Evolutionary conservation across 2,329 filamentous ascomycete genomes (phyloP).

Genomic region (Hypoxylon rubiginosum): DNA sequence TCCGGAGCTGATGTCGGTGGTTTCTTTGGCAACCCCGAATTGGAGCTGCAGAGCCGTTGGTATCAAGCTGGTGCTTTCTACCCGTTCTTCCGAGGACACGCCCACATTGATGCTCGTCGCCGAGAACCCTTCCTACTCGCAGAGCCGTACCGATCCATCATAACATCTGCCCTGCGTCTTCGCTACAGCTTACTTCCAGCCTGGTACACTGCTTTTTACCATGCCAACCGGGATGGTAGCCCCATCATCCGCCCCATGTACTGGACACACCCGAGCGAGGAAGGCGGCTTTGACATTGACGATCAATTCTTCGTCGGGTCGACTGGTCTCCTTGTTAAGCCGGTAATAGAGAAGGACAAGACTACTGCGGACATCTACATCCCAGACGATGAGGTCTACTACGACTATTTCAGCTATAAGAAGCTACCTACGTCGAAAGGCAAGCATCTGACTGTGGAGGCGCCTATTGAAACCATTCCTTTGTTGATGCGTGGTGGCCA

Average conservation of each 20-base stretch:
- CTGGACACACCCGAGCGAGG: constrained; percentile 89
- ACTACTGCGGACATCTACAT: constrained; percentile 84
- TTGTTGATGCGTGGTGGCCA: constrained; percentile 94
- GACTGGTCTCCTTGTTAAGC: constrained; percentile 93
- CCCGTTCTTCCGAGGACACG: constrained; percentile 97
- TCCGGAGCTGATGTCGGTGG: constrained; percentile 95
- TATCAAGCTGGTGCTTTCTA: constrained; percentile 98
- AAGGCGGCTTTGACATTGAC: constrained; percentile 88
- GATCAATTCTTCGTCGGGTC: constrained; percentile 93
- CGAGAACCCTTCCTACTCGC: constrained; percentile 92
- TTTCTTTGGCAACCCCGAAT: constrained; percentile 97
- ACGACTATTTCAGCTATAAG: constrained; percentile 93
- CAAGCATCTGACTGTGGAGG: constrained; percentile 76
- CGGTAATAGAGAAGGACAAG: constrained; percentile 83
- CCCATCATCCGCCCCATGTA: constrained; percentile 94
- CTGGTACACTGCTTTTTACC: constrained; percentile 98
- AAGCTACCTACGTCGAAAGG: constrained; percentile 77
- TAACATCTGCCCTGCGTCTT: constrained; percentile 87
- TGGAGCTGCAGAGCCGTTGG: constrained; percentile 92
- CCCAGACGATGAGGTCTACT: constrained; percentile 90
- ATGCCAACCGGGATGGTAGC: constrained; percentile 83
- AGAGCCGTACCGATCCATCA: constrained; percentile 87
- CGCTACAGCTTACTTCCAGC: constrained; percentile 90
- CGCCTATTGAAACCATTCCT: constrained; percentile 88
- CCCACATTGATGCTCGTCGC: constrained; percentile 94